Evolutionary conservation across 768 basidiomycete species (phyloP).

Genomic region (Boletellus sp.): DNA sequence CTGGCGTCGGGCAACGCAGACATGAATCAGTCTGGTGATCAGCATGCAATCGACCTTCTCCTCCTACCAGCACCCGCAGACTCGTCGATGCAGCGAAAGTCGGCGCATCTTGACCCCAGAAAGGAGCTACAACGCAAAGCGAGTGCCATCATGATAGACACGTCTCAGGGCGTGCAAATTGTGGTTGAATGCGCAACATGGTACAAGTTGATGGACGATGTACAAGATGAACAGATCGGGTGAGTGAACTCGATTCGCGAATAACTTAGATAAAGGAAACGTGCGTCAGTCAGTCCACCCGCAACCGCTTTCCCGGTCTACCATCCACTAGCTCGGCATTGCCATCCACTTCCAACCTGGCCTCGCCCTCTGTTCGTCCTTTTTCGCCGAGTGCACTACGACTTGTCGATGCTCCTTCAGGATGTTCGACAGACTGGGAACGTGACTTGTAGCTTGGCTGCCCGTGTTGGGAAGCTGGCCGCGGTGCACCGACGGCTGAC

Average conservation of each 20-base stretch:
- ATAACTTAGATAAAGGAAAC: slow-evolving; percentile 18
- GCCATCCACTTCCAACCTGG: slow-evolving; percentile 15
- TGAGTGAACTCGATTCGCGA: slow-evolving; percentile 1
- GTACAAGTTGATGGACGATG: slow-evolving; percentile 8
- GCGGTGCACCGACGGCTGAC: slow-evolving; percentile 4
- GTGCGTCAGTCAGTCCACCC: slow-evolving; percentile 25
- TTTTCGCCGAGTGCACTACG: slow-evolving; percentile 14
- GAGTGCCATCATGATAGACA: too few relatives aligned
- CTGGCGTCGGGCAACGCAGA: too few relatives aligned
- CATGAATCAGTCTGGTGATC: too few relatives aligned
- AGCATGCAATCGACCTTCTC: too few relatives aligned
- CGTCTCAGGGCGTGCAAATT: too few relatives aligned
- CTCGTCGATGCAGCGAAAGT: too few relatives aligned
- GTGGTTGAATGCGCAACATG: background rate
- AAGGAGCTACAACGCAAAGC: too few relatives aligned
- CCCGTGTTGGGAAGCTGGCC: slow-evolving; percentile 18
- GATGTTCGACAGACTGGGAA: slow-evolving; percentile 29
- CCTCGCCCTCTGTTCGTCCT: slow-evolving; percentile 20
- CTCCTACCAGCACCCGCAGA: too few relatives aligned
- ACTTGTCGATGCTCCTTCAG: slow-evolving; percentile 13
- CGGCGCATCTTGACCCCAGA: too few relatives aligned
- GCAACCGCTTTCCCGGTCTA: slow-evolving; percentile 29
- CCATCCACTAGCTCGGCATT: slow-evolving; percentile 19
- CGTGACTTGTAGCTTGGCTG: slow-evolving; percentile 15
- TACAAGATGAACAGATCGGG: slow-evolving; percentile 13